Percentiles rank a stretch among this genome's conserved stretches.
phyloP scores from a whole-genome alignment of 2,329 filamentous ascomycete species.

The Fusarium virguliforme region DNA sequence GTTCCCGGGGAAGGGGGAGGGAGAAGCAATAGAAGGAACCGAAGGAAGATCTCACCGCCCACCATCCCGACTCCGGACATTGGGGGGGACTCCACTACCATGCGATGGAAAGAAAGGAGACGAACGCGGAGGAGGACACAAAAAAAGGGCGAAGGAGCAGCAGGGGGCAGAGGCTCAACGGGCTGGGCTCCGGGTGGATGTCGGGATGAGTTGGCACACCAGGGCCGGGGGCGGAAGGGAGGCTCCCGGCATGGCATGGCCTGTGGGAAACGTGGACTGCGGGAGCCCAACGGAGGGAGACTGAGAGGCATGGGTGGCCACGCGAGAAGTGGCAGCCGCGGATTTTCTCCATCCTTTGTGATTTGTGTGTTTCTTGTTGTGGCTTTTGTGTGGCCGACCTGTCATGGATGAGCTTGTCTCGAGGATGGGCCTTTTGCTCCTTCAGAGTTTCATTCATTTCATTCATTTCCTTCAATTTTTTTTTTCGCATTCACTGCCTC shows the following conservation, averaged over 20 bases:
- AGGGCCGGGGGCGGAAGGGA: slow-evolving; percentile 21
- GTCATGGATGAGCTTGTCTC: not conserved
- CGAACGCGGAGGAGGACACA: slow-evolving; percentile 32
- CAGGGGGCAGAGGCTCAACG: not conserved
- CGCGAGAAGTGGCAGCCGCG: slow-evolving; percentile 20
- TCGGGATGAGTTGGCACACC: slow-evolving; percentile 40
- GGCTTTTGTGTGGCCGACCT: not conserved
- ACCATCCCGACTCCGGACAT: slow-evolving; percentile 7
- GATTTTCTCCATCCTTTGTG: slow-evolving; percentile 10
- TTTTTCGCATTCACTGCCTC: not conserved
- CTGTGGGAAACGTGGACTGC: slow-evolving; percentile 32
- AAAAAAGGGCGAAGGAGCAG: slow-evolving; percentile 3
- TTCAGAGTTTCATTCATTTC: not conserved
- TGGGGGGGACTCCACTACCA: slow-evolving; percentile 28
- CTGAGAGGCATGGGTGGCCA: slow-evolving; percentile 17
- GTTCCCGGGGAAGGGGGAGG: slow-evolving; percentile 1
- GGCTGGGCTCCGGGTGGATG: slow-evolving; percentile 11
- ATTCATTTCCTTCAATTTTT: not conserved
- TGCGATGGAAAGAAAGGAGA: slow-evolving; percentile 36
- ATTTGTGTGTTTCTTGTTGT: not conserved
- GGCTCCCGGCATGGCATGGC: slow-evolving; percentile 6
- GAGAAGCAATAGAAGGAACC: slow-evolving; percentile 8
- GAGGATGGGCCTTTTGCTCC: slow-evolving; percentile 2
- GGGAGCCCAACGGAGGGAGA: slow-evolving; percentile 25
- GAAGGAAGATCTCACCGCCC: slow-evolving; percentile 36